Evolutionary conservation across 768 basidiomycete species (phyloP), one percentile per base, ranked within the genome.

Genomic region (Russula olivacea): DNA sequence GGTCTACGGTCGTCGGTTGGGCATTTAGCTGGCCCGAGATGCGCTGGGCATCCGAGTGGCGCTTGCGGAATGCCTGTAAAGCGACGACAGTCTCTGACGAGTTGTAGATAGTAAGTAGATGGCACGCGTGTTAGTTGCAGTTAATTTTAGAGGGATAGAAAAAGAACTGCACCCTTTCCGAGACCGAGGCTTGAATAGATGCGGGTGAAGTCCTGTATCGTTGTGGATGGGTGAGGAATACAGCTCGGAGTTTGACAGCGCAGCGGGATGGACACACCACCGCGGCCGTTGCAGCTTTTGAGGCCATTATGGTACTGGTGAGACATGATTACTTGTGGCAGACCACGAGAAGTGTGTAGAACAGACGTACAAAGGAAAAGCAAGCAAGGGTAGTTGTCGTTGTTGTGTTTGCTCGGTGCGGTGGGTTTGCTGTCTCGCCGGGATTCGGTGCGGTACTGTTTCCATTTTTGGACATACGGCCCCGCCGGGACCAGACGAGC

Each of bases 51-150:
- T 98, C 92, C 68, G 79, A 79, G 76, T 96, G 86, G 64, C 97
- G 92, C 76, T 95, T 97, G 77, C 97, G 91, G 87, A 99, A 98
- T 45, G 91, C 89, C 75, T 92, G 91, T 56, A 99, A 83, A 58
- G 92, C 77, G 59, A 91, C 80, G 71, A 97, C 82, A 69, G 96
- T 95, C 80, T 98, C 93, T 93, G 75, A 2, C 10, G 51, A 25
- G 19, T 11, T 23, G 14, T 41, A 45, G 14, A 32, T 36, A 9
- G 32, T n/a, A 32, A 48, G 21, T 25, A 60, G 36, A 63, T 2
- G 14, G 9, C 1, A 6, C 38, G 36, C 23, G 45, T 12, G 30
- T 52, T 12, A 45, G 51, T 21, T 47, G 10, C 4, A 10, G 19
- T 41, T 41, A 2, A 36, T n/a, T 23, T 6, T 23, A 17, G n/a